Evolutionary conservation across 2,329 filamentous ascomycete species (phyloP).

Genomic region (Dryadomyces quercus-mongolicae): DNA sequence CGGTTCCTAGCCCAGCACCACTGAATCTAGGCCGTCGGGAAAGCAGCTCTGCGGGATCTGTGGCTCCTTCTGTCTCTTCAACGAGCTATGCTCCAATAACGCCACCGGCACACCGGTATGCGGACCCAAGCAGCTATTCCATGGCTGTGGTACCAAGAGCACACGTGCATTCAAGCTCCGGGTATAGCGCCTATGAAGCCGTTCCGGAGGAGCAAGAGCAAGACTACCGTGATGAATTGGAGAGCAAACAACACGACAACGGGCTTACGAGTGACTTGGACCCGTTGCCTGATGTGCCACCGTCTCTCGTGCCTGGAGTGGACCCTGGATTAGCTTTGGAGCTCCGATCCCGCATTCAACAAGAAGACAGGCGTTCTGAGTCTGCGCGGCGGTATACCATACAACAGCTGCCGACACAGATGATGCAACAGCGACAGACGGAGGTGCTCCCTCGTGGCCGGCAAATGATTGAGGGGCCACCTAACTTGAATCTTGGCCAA

Average conservation of each 20-base stretch:
- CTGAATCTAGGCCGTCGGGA: constrained; percentile 27
- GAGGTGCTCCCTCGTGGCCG: constrained; percentile 30
- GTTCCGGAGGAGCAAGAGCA: constrained; percentile 18
- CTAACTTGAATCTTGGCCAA: constrained; percentile 15
- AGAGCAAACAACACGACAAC: constrained; percentile 15
- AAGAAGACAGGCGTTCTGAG: constrained; percentile 35
- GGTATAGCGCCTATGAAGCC: constrained; percentile 14
- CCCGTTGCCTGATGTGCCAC: constrained; percentile 31
- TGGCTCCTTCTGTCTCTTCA: constrained; percentile 5
- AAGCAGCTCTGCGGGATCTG: constrained; percentile 8
- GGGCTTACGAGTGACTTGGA: constrained; percentile 13
- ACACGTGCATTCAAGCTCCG: background rate
- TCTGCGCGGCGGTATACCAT: constrained; percentile 14
- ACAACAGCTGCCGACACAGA: constrained; percentile 18
- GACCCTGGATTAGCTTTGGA: constrained; percentile 44
- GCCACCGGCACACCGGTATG: background rate
- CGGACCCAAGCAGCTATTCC: background rate
- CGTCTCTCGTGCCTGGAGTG: constrained; percentile 48
- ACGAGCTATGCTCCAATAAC: background rate
- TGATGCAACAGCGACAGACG: constrained; percentile 13
- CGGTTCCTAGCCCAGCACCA: constrained; percentile 29
- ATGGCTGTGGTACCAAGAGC: background rate
- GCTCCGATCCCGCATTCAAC: constrained; percentile 43
- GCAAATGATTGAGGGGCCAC: constrained; percentile 20
- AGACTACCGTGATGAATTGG: constrained; percentile 23